Evolutionary conservation across 1,139 yeast species (phyloP), one percentile per base, ranked within the genome.

Genomic region (Hemisphaericaspora xylofermentans): DNA sequence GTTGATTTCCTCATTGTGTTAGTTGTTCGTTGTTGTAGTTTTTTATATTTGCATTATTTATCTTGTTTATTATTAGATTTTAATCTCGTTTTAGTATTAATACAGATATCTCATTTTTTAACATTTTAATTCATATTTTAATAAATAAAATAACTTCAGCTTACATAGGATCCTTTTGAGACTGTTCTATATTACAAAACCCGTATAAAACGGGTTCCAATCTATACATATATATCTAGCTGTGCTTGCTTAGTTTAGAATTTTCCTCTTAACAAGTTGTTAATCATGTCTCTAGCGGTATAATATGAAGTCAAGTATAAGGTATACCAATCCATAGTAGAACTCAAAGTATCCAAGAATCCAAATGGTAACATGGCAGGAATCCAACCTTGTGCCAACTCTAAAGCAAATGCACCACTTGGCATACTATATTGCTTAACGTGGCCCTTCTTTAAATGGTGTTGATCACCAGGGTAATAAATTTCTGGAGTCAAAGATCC

Each of bases 321-420:
- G 18, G 95, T 80, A 53, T 71, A 63, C 49, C 84, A 64, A 62
- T 93, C 98, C 53, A 89, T 65, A 12, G 98, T 93, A 33, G 95
- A 84, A 41, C 84, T 76, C 45, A 86, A 58, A 6, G 85, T 80
- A 59, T 88, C 96, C 45, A 88, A 69, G 63, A 93, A 80, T 0
- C 98, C 98, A 61, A 93, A 94, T 16, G 98, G 97, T 49, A 94
- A 75, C 98, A 93, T 93, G 40, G 94, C 84, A 27, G 98, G 98
- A 52, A 93, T 88, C 95, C 96, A 93, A 43, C 98, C 98, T 69
- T 93, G 98, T 6, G 98, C 98, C 57, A 93, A 76, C 62, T 93
- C 98, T 53, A 93, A 71, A 6, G 98, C 97, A 66, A 82, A 91
- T 0, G 88, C 73, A 27, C 84, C 94, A 32, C 78, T 63, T 1